Conservation (phyloP, 495 filamentous ascomycete genomes). For the Aspergillus leporis region DNA sequence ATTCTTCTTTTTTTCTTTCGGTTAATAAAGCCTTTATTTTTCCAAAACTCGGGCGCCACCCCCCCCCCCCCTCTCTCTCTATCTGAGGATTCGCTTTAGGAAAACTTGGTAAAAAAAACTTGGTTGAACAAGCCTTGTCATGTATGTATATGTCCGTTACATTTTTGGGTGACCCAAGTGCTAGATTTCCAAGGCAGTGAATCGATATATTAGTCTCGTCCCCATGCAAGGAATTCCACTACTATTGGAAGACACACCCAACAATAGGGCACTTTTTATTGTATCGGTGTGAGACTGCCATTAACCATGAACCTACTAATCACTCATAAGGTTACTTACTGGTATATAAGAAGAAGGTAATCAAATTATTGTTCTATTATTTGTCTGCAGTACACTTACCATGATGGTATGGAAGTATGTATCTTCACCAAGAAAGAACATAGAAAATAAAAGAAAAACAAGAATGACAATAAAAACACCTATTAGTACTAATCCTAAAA, state of each 20-base stretch:
- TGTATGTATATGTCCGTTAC: background rate
- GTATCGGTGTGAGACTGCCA: background rate
- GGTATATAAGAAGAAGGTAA: too few relatives aligned
- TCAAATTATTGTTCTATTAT: too few relatives aligned
- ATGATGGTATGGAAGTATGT: too few relatives aligned
- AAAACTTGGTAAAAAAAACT: background rate
- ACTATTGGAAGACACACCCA: background rate
- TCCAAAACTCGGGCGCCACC: background rate
- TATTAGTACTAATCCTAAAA: background rate
- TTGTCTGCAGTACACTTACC: too few relatives aligned
- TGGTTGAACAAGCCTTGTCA: too few relatives aligned
- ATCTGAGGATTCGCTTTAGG: background rate
- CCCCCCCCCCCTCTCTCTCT: background rate
- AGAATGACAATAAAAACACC: too few relatives aligned
- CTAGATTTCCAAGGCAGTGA: background rate
- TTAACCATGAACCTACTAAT: too few relatives aligned
- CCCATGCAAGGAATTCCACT: constrained; percentile 8
- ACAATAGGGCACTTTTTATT: background rate
- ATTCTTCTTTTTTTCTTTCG: background rate
- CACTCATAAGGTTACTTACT: too few relatives aligned
- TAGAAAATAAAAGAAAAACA: background rate
- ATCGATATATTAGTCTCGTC: background rate
- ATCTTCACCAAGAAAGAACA: background rate
- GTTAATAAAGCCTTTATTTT: background rate
- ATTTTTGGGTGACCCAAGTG: background rate